Evolutionary conservation across 108 stramenopile species (phyloP).

Genomic region (Pseudonitzschia delicatissima): DNA sequence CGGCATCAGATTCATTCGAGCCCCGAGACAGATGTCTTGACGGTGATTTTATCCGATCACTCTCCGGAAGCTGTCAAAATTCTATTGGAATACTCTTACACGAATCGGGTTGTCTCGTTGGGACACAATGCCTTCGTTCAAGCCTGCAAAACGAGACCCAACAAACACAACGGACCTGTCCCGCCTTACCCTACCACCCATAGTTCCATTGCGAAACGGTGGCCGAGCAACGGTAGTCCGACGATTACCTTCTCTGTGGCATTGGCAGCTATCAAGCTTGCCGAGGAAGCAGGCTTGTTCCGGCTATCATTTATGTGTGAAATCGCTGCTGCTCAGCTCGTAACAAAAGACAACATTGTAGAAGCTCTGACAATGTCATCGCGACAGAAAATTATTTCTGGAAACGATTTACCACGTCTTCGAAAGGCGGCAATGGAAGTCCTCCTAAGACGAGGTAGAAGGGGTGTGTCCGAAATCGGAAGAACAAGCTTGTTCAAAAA

Average conservation of each 20-base stretch:
- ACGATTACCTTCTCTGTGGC: constrained; percentile 62
- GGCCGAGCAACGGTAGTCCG: constrained; percentile 60
- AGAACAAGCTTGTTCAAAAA: constrained; percentile 44
- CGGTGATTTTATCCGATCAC: constrained; percentile 47
- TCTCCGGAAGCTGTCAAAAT: constrained; percentile 82
- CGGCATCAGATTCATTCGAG: constrained; percentile 7
- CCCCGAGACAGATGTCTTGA: constrained; percentile 17
- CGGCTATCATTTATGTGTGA: constrained; percentile 85
- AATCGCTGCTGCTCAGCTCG: constrained; percentile 69
- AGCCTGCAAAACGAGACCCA: constrained; percentile 44
- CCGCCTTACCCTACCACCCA: constrained; percentile 26
- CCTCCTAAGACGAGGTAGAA: constrained; percentile 43
- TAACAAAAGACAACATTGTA: constrained; percentile 50
- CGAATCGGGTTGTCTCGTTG: constrained; percentile 71
- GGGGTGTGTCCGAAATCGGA: constrained; percentile 46
- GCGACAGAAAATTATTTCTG: constrained; percentile 48
- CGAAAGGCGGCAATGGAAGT: constrained; percentile 73
- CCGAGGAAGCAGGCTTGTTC: constrained; percentile 75
- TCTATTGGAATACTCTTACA: constrained; percentile 86
- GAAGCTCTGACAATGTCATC: constrained; percentile 63
- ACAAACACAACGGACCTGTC: constrained; percentile 26
- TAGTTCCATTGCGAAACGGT: constrained; percentile 19
- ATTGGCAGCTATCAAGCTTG: constrained; percentile 63
- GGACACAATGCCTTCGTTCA: constrained; percentile 66
- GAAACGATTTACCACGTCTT: constrained; percentile 63